A percentile compares a stretch with the other conserved stretches of the same genome.
Conservation (phyloP, 345 rosid species). For the Citrus glauca region DNA sequence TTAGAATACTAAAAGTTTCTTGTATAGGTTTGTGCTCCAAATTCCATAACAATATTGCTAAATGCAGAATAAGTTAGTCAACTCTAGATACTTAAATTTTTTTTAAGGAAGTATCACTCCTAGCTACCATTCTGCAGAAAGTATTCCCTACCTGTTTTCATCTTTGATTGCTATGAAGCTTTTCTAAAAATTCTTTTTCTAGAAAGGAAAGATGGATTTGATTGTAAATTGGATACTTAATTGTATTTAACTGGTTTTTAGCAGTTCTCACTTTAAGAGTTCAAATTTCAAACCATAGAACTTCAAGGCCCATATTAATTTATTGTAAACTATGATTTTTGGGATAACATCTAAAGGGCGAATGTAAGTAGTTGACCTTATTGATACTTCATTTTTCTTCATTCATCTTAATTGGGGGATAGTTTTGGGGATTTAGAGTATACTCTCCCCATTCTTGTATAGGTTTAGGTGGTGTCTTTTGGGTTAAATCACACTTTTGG, state of each 20-base stretch:
- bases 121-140: background rate
- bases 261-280: background rate
- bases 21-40: background rate
- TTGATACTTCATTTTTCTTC: too few relatives aligned
- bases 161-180: background rate
- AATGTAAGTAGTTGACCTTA: background rate
- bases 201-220: background rate
- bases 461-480: too few relatives aligned
- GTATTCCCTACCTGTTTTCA: background rate
- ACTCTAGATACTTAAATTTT: background rate
- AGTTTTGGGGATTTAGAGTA: too few relatives aligned
- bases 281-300: background rate
- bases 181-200: background rate
- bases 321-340: background rate
- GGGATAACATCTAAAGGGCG: background rate
- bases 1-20: background rate
- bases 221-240: background rate
- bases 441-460: too few relatives aligned
- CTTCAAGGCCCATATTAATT: background rate
- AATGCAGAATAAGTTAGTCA: background rate
- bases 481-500: too few relatives aligned
- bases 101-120: background rate
- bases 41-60: background rate
- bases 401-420: too few relatives aligned
- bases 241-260: background rate